Base-by-base conservation (phyloP, 176 grass and related monocot genomes). In the Rhipidocladum racemiflorum region DNA sequence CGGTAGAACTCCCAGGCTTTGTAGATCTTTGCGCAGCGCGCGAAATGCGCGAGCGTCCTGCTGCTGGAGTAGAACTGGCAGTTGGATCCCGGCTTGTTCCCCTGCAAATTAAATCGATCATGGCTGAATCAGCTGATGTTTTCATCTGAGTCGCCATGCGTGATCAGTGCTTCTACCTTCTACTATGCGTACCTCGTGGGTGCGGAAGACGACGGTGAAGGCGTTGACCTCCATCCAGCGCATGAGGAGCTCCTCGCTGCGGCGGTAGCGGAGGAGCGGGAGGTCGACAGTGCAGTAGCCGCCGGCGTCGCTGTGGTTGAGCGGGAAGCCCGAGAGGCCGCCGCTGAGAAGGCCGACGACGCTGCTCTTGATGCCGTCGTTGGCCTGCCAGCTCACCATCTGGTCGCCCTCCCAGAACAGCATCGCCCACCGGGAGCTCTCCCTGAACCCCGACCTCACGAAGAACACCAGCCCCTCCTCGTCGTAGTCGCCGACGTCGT, bases 361-460 rank as follows among this genome's bases (percentile, higher is more conserved):
- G 76, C 94, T 97, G 88, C 94, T 97, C 83, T 94, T 97, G 86
- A 97, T 97, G 78, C 94, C 94, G 49, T 97, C 94, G 68, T 97
- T 88, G 50, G 68, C 68, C 80, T 97, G 94, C 94, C 94, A 97
- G 87, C 94, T 97, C 87, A 97, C 94, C 94, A 97, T 97, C 85
- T 94, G 94, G 75, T 97, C 92, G 4, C 94, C 94, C 18, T 97
- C 94, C 94, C 94, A 97, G 85, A 97, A 94, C 62, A 97, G 83
- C 94, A 97, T 97, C n/a, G 92, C 85, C 92, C 92, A 94, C 64
- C 83, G 74, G 18, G 88, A 85, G 85, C 90, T 94, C 35, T 88
- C 91, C 51, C 94, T 88, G 69, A 97, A 97, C 34, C 92, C 94
- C 50, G 94, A 85, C 50, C 92, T 75, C 69, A 97, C 87, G 84